Evolutionary conservation across 1,139 yeast genomes (phyloP), one percentile per base, ranked within the genome.

Genomic region (Hansenula lynferdii): DNA sequence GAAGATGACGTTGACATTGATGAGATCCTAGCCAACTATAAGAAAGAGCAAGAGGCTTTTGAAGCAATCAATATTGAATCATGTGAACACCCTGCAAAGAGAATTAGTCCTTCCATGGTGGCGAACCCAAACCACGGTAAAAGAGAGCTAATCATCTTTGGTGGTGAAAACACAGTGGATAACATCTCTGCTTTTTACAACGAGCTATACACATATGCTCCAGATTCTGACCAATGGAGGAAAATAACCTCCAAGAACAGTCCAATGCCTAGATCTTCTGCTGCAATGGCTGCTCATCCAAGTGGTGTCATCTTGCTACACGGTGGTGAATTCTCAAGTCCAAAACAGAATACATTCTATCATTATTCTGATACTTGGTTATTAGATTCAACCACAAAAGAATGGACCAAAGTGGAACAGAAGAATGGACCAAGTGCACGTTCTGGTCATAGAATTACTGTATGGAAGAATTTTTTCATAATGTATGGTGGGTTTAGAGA

Each of bases 361-460:
- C 98, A 92, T 61, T 92, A 87, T 59, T 94, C 96, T 16, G 98
- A 92, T 56, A 84, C 96, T 4, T 92, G 97, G 97, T 70, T 90
- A 38, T 66, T 92, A 44, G 97, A 92, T 54, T 76, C 90, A 1
- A 79, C 75, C 24, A 69, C 83, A 14, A 87, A 85, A 53, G 96
- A 89, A 61, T 92, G 97, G 97, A 72, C 85, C 19, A 89, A 89
- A 56, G 65, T 89, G 8, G 97, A 92, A 41, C 67, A 69, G 36
- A 84, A 81, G 49, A 75, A 70, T 44, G 80, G 84, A 1, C 98
- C 98, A 1, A 68, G 81, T 21, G 85, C 96, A 0, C 70, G 98
- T 47, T 87, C 96, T 0, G 98, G 98, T 23, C 96, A 90, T 56
- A 70, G 97, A 48, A 72, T 92, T 75, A 74, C 94, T 0, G 80